Evolutionary conservation across 139 green algal genomes (phyloP), one percentile per base, ranked within the genome.

Genomic region (Chlamydomonas eustigma): DNA sequence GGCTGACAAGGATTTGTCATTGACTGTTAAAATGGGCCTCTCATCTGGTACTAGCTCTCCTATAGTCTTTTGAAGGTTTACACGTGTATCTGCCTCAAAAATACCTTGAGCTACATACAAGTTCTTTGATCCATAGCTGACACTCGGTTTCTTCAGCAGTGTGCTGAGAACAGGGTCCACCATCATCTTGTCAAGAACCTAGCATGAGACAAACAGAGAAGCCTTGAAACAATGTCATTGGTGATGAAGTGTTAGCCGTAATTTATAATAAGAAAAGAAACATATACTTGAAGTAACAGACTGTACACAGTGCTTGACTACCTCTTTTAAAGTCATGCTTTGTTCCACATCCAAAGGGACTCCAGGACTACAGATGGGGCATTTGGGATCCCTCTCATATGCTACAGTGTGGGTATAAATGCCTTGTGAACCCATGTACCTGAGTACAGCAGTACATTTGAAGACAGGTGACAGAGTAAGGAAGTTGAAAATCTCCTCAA

Each of bases 361-460:
- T 0, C 92, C 94, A 4, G 94, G 31, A 58, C 87, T 91, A 90
- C 96, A 99, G 32, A 98, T 81, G 34, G 89, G 79, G 78, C 96
- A 99, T 36, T 77, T 34, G 0, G 83, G 32, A 81, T 98, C 93
- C 24, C 81, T 78, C 85, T 98, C 94, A 76, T 99, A 98, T 22
- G 82, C 70, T 25, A 95, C 89, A 0, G 93, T 97, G 79, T 97
- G 91, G 0, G 94, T 96, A 85, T 99, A 99, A 2, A 99, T 87
- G 50, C 92, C 93, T 24, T 97, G 89, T 3, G 84, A 88, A 30
- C 96, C 96, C 31, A 94, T 88, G 82, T 98, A 98, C 89, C 90
- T 94, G 77, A n/a, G 50, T 32, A 70, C 28, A n/a, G n/a, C n/a
- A n/a, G n/a, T n/a, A n/a, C n/a, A n/a, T n/a, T n/a, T n/a, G n/a